These are phyloP conservation scores for Jamesozyma lodderae DNA, from an alignment of 805 yeast species.

Conservation along the genomic window DNA sequence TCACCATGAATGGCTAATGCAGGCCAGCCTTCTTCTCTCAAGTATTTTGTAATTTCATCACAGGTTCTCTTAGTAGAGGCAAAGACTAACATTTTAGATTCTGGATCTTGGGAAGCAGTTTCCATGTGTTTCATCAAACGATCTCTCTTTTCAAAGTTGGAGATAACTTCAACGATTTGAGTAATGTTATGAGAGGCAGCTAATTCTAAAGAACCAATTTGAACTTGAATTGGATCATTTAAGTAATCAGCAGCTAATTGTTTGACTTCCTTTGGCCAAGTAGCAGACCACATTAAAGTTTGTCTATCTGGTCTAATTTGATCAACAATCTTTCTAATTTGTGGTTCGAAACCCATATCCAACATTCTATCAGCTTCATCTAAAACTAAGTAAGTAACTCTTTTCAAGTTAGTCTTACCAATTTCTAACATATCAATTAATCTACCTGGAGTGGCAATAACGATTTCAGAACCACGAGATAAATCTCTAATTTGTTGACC, in stretches of 20 bases:
- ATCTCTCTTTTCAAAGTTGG: slow-evolving; percentile 92
- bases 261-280: slow-evolving; percentile 99
- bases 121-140: slow-evolving; percentile 76
- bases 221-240: slow-evolving; percentile 90
- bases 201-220: slow-evolving; percentile 89
- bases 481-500: slow-evolving; percentile 97
- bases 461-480: slow-evolving; percentile 89
- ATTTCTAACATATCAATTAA: slow-evolving; percentile 94
- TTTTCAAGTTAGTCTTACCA: slow-evolving; percentile 87
- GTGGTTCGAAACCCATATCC: slow-evolving; percentile 99
- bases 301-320: slow-evolving; percentile 99
- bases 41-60: slow-evolving; percentile 84
- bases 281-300: slow-evolving; percentile 99
- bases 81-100: slow-evolving; percentile 76
- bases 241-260: slow-evolving; percentile 85
- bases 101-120: slow-evolving; percentile 59
- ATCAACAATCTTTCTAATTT: slow-evolving; percentile 93
- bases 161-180: slow-evolving; percentile 83
- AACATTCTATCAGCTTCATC: slow-evolving; percentile 99
- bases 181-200: slow-evolving; percentile 95
- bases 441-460: slow-evolving; percentile 98
- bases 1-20: slow-evolving; percentile 99
- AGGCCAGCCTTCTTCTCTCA: slow-evolving; percentile 97
- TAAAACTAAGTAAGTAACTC: slow-evolving; percentile 93
- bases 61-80: slow-evolving; percentile 97